phyloP scores from a whole-genome alignment of 75 land plant genomes.

The Pseudotsuga menziesii region DNA sequence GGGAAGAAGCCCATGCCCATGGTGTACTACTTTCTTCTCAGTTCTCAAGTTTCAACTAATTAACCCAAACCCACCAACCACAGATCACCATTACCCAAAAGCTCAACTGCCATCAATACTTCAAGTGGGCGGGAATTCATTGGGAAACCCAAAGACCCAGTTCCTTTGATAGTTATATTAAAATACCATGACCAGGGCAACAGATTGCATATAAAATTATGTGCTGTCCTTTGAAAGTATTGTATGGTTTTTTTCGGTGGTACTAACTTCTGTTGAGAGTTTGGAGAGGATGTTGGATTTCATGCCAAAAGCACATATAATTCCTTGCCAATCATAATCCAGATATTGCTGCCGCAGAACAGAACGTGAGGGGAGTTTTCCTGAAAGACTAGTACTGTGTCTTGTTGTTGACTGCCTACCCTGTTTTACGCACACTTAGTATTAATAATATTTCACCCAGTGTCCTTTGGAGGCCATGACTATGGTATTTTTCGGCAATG shows the following conservation, averaged over 20 bases:
- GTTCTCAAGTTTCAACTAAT: not conserved
- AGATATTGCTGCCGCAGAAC: not conserved
- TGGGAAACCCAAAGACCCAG: constrained; percentile 2
- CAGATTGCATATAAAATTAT: not conserved
- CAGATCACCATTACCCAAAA: not conserved
- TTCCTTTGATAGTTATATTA: not conserved
- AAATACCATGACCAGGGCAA: not conserved
- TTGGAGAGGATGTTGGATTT: constrained; percentile 1
- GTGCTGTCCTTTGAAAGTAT: constrained; percentile 1
- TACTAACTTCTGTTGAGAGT: constrained; percentile 5
- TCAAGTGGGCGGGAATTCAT: not conserved
- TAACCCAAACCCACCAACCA: not conserved
- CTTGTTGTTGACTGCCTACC: constrained; percentile 5
- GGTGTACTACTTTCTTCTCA: not conserved
- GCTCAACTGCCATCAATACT: not conserved
- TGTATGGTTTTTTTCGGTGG: constrained; percentile 1
- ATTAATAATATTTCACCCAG: not conserved
- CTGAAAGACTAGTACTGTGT: constrained; percentile 5
- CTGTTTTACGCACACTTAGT: constrained; percentile 5
- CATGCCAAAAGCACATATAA: constrained; percentile 7
- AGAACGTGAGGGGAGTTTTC: constrained; percentile 1
- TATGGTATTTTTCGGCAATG: constrained; percentile 1
- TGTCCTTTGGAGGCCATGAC: constrained; percentile 4
- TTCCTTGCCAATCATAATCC: constrained; percentile 9
- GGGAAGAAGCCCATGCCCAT: not conserved